Evolutionary conservation across 163 green algal species (phyloP), one percentile per base, ranked within the genome.

Genomic region (Scenedesmus sp.): DNA sequence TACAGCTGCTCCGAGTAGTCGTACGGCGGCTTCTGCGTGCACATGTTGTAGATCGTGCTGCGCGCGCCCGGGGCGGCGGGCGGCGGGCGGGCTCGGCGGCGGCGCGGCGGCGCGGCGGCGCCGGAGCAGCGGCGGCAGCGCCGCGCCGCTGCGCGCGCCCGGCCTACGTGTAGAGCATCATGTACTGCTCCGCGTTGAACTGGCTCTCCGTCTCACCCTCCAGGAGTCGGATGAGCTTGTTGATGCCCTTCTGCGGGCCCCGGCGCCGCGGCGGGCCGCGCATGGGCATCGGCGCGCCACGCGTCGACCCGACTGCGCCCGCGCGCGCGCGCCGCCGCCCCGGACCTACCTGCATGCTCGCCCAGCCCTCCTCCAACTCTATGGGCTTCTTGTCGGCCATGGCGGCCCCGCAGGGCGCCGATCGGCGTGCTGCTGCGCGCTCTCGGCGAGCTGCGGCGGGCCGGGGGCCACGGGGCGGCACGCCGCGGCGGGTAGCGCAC

Each of bases 1-100:
- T 99, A 99, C 48, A 99, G 91, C 87, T 97, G 88, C 87, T 98
- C 91, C 7, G 93, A 98, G 82, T 97, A 97, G 74, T 99, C 97
- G 65, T 98, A 89, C 0, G 97, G 96, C 9, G 95, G 93, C 88
- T 99, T 99, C 80, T 99, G 97, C 0, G 96, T 99, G 91, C 97
- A 99, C 96, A 98, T 98, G 85, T 98, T 97, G 90, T 98, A 99
- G 72, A 98, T 97, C 18, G 92, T 97, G 34, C 94, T 98, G 90
- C 62, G 64, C 62, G 51, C 51, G n/a, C 9, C n/a, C 18, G 51
- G 51, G 6, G 51, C 3, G 31, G 54, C 1, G 56, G 62, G 31
- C 28, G 60, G 33, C 47, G 60, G 22, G 62, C 62, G 10, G 39
- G 62, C 4, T 24, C 29, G 60, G 34, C 51, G 60, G 33, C 36